phyloP scores from a whole-genome alignment of 2,329 filamentous ascomycete species.

The Fusarium torreyae region DNA sequence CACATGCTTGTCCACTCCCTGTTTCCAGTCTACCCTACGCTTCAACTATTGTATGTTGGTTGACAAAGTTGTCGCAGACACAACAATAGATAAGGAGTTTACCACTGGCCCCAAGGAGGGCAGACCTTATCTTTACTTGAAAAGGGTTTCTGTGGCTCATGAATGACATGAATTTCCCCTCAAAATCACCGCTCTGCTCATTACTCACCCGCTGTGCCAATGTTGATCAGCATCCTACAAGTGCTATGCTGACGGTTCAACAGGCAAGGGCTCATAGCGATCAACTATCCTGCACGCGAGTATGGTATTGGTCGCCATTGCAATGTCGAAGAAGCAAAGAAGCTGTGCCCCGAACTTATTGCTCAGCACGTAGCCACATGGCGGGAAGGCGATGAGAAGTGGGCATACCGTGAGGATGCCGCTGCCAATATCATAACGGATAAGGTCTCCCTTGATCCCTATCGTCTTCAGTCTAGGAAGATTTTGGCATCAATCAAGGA shows the following conservation, averaged over 20 bases:
- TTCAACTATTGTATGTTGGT: neutral
- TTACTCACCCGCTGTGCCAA: neutral
- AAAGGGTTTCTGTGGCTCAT: neutral
- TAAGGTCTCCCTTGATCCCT: conserved; percentile 95
- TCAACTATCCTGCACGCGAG: conserved; percentile 92
- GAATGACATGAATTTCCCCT: neutral
- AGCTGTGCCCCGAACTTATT: conserved; percentile 86
- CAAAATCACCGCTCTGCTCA: neutral
- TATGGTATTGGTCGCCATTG: conserved; percentile 87
- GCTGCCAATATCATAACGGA: conserved; percentile 85
- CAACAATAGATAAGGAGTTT: neutral
- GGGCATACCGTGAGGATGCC: conserved; percentile 90
- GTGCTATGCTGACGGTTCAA: conserved; percentile 31
- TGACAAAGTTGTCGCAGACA: conserved; percentile 12
- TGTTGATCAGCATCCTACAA: neutral
- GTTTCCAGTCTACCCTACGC: neutral
- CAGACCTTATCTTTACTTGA: conserved; percentile 3
- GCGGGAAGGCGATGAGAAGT: conserved; percentile 90
- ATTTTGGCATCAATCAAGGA: conserved; percentile 87
- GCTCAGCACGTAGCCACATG: conserved; percentile 96
- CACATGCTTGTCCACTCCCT: neutral
- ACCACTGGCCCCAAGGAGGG: neutral
- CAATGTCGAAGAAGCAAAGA: conserved; percentile 84
- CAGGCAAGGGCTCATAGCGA: conserved; percentile 91
- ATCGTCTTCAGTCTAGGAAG: conserved; percentile 85